A percentile compares a stretch with the other conserved stretches of the same genome.
These are phyloP conservation scores for Ophiostoma quercus DNA, from an alignment of 2,329 filamentous ascomycete genomes.

Conservation along the genomic window DNA sequence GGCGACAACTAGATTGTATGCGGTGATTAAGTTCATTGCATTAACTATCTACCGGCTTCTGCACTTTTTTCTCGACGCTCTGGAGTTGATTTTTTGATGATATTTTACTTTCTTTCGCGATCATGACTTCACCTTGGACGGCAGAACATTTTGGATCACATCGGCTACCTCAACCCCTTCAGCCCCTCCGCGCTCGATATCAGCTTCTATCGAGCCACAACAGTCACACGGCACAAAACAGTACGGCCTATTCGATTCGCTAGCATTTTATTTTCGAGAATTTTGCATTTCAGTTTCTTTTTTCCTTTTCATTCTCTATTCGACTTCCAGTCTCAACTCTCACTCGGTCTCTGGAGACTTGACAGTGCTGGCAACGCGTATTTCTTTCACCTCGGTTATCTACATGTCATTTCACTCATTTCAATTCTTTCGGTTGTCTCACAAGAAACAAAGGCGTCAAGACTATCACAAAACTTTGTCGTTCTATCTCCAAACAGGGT, in stretches of 20 bases:
- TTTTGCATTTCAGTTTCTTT: conserved; percentile 14
- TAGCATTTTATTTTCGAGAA: neutral
- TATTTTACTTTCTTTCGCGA: conserved; percentile 7
- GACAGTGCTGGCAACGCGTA: neutral
- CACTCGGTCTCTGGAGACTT: conserved; percentile 14
- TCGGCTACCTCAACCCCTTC: neutral
- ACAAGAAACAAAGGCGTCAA: neutral
- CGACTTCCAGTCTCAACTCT: neutral
- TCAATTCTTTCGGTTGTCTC: neutral
- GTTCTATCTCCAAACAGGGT: neutral
- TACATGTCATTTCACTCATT: neutral
- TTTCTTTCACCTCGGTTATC: neutral
- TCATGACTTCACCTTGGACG: neutral
- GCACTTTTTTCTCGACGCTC: neutral
- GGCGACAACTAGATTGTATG: conserved; percentile 16
- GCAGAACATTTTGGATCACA: conserved; percentile 4
- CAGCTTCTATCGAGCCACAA: neutral
- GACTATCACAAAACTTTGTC: conserved; percentile 1
- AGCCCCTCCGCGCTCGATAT: conserved; percentile 3
- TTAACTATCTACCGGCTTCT: conserved; percentile 16
- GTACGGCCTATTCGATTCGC: conserved; percentile 6
- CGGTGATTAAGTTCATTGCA: conserved; percentile 3
- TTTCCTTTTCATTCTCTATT: neutral
- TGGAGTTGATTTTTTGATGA: neutral
- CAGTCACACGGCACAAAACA: conserved; percentile 15